Conservation (phyloP, 2,329 filamentous ascomycete species). For the Sclerotinia sclerotiorum region DNA sequence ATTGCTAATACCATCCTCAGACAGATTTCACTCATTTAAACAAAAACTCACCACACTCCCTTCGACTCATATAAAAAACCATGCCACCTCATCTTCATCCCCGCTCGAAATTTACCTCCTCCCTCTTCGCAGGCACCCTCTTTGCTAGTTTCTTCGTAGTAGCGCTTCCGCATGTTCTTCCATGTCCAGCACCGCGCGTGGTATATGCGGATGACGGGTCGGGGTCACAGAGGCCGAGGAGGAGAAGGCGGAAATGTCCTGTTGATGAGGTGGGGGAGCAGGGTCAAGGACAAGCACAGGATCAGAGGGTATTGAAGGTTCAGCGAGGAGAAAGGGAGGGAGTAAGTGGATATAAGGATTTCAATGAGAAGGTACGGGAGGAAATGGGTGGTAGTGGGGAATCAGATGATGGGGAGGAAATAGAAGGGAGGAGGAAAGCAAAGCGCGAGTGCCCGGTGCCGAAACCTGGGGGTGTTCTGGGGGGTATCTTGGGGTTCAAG, state of each 20-base stretch:
- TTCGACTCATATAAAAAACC: slow-evolving; percentile 32
- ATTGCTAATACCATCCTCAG: neutral
- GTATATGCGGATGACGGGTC: slow-evolving; percentile 64
- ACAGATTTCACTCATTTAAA: slow-evolving; percentile 12
- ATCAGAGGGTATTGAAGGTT: slow-evolving; percentile 30
- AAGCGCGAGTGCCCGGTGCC: slow-evolving; percentile 86
- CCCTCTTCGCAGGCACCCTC: slow-evolving; percentile 91
- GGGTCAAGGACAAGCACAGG: slow-evolving; percentile 29
- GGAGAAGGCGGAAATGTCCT: slow-evolving; percentile 47
- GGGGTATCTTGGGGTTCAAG: slow-evolving; percentile 58
- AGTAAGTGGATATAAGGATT: neutral
- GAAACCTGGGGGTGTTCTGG: slow-evolving; percentile 78
- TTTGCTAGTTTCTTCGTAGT: slow-evolving; percentile 90
- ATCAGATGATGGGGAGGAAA: slow-evolving; percentile 7
- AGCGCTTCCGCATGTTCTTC: slow-evolving; percentile 82
- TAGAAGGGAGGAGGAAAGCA: slow-evolving; percentile 25
- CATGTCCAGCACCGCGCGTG: slow-evolving; percentile 79
- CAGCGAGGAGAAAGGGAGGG: slow-evolving; percentile 1
- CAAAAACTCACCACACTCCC: slow-evolving; percentile 27
- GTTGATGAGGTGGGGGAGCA: slow-evolving; percentile 25
- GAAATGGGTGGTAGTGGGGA: slow-evolving; percentile 39
- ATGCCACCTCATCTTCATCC: slow-evolving; percentile 90
- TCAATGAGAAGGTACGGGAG: slow-evolving; percentile 36
- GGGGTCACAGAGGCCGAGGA: slow-evolving; percentile 41
- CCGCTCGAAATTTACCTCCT: slow-evolving; percentile 87